Percentiles rank a stretch among this genome's conserved stretches.
These are phyloP conservation scores for Curvularia sp. DNA, from an alignment of 2,329 filamentous ascomycete genomes.

Conservation along the genomic window DNA sequence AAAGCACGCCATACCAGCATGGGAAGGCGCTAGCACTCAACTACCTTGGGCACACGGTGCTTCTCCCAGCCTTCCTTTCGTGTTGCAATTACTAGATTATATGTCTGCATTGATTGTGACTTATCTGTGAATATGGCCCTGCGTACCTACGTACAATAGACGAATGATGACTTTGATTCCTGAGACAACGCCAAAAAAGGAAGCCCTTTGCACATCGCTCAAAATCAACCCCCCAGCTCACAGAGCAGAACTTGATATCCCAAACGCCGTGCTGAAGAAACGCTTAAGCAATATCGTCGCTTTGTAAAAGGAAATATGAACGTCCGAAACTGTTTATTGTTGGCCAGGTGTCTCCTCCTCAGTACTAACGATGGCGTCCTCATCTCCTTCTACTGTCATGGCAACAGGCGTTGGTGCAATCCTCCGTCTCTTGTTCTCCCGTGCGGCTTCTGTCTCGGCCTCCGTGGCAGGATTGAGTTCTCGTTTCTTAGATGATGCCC, in stretches of 20 bases:
- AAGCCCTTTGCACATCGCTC: constrained; percentile 7
- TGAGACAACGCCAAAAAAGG: constrained; percentile 3
- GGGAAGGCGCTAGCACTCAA: neutral
- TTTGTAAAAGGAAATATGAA: constrained; percentile 6
- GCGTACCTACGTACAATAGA: constrained; percentile 11
- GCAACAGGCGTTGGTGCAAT: constrained; percentile 56
- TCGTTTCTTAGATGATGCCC: constrained; percentile 43
- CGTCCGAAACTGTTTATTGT: constrained; percentile 15
- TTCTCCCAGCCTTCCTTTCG: neutral
- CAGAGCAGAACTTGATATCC: constrained; percentile 17
- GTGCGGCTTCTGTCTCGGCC: constrained; percentile 41
- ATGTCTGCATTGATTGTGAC: constrained; percentile 10
- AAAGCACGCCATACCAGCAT: neutral
- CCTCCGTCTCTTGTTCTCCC: constrained; percentile 54
- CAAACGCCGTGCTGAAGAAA: constrained; percentile 29
- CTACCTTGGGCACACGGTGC: neutral
- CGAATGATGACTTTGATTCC: constrained; percentile 2
- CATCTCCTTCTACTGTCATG: constrained; percentile 26
- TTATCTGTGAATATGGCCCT: constrained; percentile 10
- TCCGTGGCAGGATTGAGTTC: constrained; percentile 49
- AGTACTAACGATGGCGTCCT: constrained; percentile 40
- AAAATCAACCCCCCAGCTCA: constrained; percentile 7
- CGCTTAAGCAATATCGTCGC: constrained; percentile 8
- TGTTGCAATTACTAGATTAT: neutral
- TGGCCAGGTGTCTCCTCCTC: constrained; percentile 34